Evolutionary conservation across 2,329 filamentous ascomycete species (phyloP), one percentile per base, ranked within the genome.

Genomic region (Tolypocladium sp.): DNA sequence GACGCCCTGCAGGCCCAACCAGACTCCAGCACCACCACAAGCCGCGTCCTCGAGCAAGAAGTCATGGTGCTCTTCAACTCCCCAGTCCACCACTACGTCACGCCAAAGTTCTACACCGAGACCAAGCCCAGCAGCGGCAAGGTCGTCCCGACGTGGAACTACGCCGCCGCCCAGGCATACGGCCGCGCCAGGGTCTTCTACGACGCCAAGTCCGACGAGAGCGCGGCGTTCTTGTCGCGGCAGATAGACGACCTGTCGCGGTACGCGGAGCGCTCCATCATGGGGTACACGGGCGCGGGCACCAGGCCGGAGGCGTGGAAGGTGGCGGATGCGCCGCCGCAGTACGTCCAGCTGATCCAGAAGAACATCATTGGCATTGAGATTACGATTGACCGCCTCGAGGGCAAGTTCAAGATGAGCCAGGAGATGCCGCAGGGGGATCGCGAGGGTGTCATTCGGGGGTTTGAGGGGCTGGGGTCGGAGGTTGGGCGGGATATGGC

Each of bases 71-170:
- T 88, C 20, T 89, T 90, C 76, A 88, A 77, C 53, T 77, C 76
- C 0, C 74, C 79, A 0, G 68, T 76, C 1, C 80, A 88, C 42
- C 83, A 86, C 70, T 89, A 89, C 64, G 80, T 89, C 6, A 88
- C 86, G 0, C 84, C 86, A 1, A 85, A 87, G 61, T 89, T 88
- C 71, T 89, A 89, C 73, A 76, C 73, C 13, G 78, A 84, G 63
- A 88, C 86, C 1, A 89, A 89, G 67, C 86, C 85, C 0, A 68
- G 66, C 0, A 85, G 80, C 0, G 86, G 79, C 13, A 89, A 89
- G 64, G 86, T 88, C 0, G 62, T 63, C 8, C 85, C 85, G 0
- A 90, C 86, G 0, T 89, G 86, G 87, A 85, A 90, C 69, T 90
- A 89, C 64, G 76, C 83, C 0, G 84, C 86, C 0, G 85, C 79